These are phyloP conservation scores for Amanita pallidorosea DNA, from an alignment of 768 basidiomycete genomes.

Conservation along the genomic window DNA sequence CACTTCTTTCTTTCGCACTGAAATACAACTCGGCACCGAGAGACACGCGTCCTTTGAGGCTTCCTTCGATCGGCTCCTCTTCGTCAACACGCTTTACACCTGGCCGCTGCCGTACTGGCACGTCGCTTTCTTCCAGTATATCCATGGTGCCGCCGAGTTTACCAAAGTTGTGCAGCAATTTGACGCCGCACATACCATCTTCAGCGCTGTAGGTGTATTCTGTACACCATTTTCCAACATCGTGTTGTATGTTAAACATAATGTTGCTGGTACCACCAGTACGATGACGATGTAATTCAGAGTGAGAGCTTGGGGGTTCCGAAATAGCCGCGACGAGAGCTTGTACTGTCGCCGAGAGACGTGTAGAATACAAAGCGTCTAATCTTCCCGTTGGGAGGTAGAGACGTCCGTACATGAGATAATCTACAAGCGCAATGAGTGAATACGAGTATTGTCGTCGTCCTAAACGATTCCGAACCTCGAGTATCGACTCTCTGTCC, in stretches of 20 bases:
- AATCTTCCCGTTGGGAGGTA: slow-evolving; percentile 84
- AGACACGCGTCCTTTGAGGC: slow-evolving; percentile 82
- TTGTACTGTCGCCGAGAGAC: slow-evolving; percentile 72
- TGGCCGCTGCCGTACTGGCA: slow-evolving; percentile 11
- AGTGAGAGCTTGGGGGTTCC: slow-evolving; percentile 44
- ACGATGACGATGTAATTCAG: slow-evolving; percentile 28
- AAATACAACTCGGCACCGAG: slow-evolving; percentile 92
- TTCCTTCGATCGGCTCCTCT: slow-evolving; percentile 87
- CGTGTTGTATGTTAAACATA: slow-evolving; percentile 85
- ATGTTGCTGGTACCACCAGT: slow-evolving; percentile 49
- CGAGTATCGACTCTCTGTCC: slow-evolving; percentile 70
- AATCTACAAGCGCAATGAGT: slow-evolving; percentile 43
- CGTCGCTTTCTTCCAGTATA: slow-evolving; percentile 22
- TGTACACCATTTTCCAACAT: slow-evolving; percentile 84
- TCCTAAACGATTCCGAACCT: slow-evolving; percentile 34
- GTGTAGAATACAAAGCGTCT: slow-evolving; percentile 82
- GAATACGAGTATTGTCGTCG: slow-evolving; percentile 6
- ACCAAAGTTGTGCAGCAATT: slow-evolving; percentile 89
- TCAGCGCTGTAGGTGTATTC: slow-evolving; percentile 94
- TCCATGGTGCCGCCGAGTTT: slow-evolving; percentile 35
- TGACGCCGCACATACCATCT: slow-evolving; percentile 87
- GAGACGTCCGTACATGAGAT: slow-evolving; percentile 84
- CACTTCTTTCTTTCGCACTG: slow-evolving; percentile 86
- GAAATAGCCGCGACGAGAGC: slow-evolving; percentile 80
- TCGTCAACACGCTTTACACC: slow-evolving; percentile 81